phyloP scores from a whole-genome alignment of 2,329 filamentous ascomycete genomes.

The Colletotrichum theobromicola region DNA sequence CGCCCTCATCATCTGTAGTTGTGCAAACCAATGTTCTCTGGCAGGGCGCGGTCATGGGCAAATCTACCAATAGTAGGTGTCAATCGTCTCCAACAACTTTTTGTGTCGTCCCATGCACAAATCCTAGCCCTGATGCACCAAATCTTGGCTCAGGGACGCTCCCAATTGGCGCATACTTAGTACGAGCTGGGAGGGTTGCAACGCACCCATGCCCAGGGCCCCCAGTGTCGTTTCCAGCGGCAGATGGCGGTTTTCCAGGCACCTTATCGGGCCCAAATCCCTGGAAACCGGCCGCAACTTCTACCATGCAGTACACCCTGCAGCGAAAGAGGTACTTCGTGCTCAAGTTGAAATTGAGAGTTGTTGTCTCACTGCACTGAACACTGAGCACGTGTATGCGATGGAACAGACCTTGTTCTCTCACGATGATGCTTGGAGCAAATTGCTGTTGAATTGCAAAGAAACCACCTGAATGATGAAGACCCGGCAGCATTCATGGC shows the following conservation, averaged over 20 bases:
- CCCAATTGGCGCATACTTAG: neutral
- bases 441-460: neutral
- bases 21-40: neutral
- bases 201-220: neutral
- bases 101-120: neutral
- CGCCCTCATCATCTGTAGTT: neutral
- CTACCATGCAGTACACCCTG: neutral
- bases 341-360: neutral
- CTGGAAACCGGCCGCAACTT: neutral
- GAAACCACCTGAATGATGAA: neutral
- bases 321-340: neutral
- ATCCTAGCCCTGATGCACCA: neutral
- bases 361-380: neutral
- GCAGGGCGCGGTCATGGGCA: neutral
- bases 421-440: neutral
- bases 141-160: neutral
- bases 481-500: neutral
- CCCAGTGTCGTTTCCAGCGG: neutral
- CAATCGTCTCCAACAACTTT: neutral
- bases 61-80: neutral
- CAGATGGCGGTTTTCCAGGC: neutral
- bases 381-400: neutral
- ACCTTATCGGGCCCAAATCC: neutral
- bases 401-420: neutral
- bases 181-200: neutral